Evolutionary conservation across 768 basidiomycete species (phyloP), one percentile per base, ranked within the genome.

Genomic region (Tulasnella sp.): DNA sequence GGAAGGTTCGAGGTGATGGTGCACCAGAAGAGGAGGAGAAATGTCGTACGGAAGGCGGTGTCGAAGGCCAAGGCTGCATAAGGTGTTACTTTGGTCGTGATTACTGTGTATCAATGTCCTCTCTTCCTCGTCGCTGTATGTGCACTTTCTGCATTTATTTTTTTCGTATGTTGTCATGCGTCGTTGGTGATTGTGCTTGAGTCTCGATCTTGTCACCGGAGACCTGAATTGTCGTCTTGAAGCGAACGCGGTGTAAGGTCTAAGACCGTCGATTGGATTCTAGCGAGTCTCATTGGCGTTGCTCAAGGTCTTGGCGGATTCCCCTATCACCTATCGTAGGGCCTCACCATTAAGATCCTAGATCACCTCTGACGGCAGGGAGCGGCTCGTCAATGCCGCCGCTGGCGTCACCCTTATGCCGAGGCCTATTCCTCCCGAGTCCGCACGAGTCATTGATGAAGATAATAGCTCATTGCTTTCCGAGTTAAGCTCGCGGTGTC

Each of bases 1-100:
- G 94, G 91, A 81, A 91, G 97, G 78, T 99, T 98, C 88, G 86
- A 89, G 83, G 91, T 97, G 80, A 91, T 94, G 91, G 84, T 98
- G 83, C 90, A 90, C 81, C 98, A 98, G 93, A 96, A 94, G 90
- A 88, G 89, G 84, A 88, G 96, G 85, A 87, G 94, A 82, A 95
- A 97, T 84, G 85, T 86, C 14, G 93, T 94, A 40, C 89, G 92
- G 85, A 95, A 95, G 87, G 83, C 87, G 14, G 80, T 95, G 79
- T 87, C 87, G 81, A 92, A 92, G 86, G 86, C 89, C 74, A 85
- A 84, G 82, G 62, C 62, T 68, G 62, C 62, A 68, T 68, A 34
- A 36, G 44, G 34, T 6, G 62, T 68, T 27, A 19, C 34, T 68
- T 68, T 34, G 62, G 62, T 68, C 62, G 62, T 68, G 62, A 68